Conservation (phyloP, 345 rosid genomes). For the Syzygium grande region DNA sequence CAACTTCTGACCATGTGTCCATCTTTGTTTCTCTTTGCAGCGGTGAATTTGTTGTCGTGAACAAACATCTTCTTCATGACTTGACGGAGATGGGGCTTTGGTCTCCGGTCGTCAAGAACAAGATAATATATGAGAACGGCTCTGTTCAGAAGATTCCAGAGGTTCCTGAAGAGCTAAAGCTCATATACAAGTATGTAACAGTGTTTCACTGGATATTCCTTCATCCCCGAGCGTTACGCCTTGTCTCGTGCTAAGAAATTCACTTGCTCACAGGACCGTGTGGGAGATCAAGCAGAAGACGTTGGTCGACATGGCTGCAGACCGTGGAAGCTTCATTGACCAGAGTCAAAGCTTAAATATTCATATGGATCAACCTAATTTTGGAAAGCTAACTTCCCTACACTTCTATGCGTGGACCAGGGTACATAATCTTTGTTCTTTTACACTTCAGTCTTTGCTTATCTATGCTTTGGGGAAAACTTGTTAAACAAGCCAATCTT, state of each 20-base stretch:
- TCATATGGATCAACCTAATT: conserved; percentile 85
- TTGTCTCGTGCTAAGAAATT: background rate
- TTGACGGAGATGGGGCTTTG: conserved; percentile 85
- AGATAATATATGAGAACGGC: conserved; percentile 65
- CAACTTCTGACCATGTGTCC: background rate
- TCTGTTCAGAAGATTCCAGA: conserved; percentile 68
- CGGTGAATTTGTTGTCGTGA: conserved; percentile 92
- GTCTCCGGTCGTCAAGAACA: conserved; percentile 77
- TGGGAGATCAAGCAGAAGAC: conserved; percentile 97
- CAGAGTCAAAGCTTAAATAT: conserved; percentile 96
- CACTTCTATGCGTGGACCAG: conserved; percentile 83
- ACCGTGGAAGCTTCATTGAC: conserved; percentile 89
- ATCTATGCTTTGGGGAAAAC: background rate
- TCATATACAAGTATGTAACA: conserved; percentile 58
- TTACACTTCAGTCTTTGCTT: background rate
- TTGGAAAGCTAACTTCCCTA: conserved; percentile 70
- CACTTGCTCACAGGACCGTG: conserved; percentile 51
- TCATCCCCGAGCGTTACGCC: background rate
- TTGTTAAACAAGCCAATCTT: background rate
- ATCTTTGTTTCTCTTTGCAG: conserved; percentile 20
- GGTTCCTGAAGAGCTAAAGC: conserved; percentile 62
- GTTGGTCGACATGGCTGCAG: conserved; percentile 83
- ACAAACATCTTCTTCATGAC: conserved; percentile 95
- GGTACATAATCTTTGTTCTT: conserved; percentile 22
- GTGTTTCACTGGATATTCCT: background rate